phyloP scores from a whole-genome alignment of 176 grass and related monocot species.

The Juncus inflexus region DNA sequence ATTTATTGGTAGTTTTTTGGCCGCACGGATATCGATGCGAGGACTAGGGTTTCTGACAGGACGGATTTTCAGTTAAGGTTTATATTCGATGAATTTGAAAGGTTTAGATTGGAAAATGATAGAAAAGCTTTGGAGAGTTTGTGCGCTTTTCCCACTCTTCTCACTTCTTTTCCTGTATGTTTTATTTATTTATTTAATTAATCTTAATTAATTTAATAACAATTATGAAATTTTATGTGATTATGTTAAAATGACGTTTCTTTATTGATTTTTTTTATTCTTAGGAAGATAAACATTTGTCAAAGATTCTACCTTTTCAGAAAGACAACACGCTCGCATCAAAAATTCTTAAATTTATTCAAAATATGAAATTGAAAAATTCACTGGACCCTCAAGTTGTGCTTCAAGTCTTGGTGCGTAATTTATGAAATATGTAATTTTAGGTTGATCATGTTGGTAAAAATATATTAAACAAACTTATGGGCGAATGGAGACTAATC shows the following conservation, averaged over 20 bases:
- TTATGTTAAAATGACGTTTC: not conserved
- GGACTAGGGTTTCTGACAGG: slow-evolving; percentile 33
- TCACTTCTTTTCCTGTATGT: slow-evolving; percentile 66
- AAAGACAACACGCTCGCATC: slow-evolving; percentile 79
- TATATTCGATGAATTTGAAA: slow-evolving; percentile 52
- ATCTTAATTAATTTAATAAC: too few relatives aligned
- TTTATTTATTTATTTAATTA: slow-evolving; percentile 5
- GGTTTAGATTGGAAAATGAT: slow-evolving; percentile 47
- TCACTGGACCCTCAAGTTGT: slow-evolving; percentile 71
- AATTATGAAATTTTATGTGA: not conserved
- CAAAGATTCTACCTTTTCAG: slow-evolving; percentile 78
- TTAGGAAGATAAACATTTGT: slow-evolving; percentile 62
- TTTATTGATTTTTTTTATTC: slow-evolving; percentile 10
- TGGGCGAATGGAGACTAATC: slow-evolving; percentile 93
- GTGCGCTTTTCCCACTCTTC: slow-evolving; percentile 78
- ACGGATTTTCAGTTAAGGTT: slow-evolving; percentile 89
- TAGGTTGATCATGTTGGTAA: slow-evolving; percentile 88
- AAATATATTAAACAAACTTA: slow-evolving; percentile 70
- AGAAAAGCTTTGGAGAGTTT: slow-evolving; percentile 53
- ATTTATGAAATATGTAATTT: slow-evolving; percentile 20
- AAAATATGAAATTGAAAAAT: slow-evolving; percentile 55
- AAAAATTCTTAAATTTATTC: slow-evolving; percentile 73
- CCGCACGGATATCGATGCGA: slow-evolving; percentile 30
- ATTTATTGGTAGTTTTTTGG: slow-evolving; percentile 64
- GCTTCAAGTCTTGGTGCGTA: slow-evolving; percentile 65